These are phyloP conservation scores for Haematococcus sp. DNA, from an alignment of 139 green algal species.

Conservation along the genomic window DNA sequence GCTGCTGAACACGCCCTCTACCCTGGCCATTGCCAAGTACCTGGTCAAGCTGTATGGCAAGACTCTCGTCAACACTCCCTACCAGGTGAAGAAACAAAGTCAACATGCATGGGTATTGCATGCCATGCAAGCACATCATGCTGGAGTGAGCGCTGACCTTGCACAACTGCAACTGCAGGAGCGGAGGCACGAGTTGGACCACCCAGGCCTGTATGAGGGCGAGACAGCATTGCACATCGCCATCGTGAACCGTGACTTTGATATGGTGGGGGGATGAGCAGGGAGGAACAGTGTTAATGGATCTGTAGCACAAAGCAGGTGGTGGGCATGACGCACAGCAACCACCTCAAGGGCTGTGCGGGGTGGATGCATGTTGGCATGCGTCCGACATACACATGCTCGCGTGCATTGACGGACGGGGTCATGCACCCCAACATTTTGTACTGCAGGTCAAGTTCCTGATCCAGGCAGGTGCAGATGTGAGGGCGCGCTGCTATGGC, in stretches of 20 bases:
- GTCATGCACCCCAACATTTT: too few species aligned
- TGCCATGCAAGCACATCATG: not conserved
- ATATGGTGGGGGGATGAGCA: slow-evolving; percentile 33
- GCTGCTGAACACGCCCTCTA: slow-evolving; percentile 60
- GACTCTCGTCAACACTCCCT: slow-evolving; percentile 52
- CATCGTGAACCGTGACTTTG: slow-evolving; percentile 57
- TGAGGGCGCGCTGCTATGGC: slow-evolving; percentile 49
- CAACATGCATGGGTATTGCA: not conserved
- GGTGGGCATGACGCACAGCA: too few species aligned
- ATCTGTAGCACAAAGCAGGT: not conserved
- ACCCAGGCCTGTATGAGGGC: slow-evolving; percentile 56
- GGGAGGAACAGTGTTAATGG: not conserved
- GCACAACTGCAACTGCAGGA: slow-evolving; percentile 29
- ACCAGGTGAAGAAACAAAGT: slow-evolving; percentile 33
- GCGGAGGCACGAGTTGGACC: slow-evolving; percentile 36
- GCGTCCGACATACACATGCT: too few species aligned
- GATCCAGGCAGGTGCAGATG: slow-evolving; percentile 54
- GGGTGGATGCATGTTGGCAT: not conserved
- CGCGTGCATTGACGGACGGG: too few species aligned
- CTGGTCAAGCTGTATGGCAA: slow-evolving; percentile 59
- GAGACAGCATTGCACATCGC: slow-evolving; percentile 63
- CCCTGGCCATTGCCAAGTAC: slow-evolving; percentile 58
- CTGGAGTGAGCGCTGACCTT: not conserved
- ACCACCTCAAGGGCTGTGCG: not conserved
- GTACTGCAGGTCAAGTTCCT: slow-evolving; percentile 68